These are phyloP conservation scores for Talaromyces funiculosus DNA, from an alignment of 2,329 filamentous ascomycete species.

Conservation along the genomic window DNA sequence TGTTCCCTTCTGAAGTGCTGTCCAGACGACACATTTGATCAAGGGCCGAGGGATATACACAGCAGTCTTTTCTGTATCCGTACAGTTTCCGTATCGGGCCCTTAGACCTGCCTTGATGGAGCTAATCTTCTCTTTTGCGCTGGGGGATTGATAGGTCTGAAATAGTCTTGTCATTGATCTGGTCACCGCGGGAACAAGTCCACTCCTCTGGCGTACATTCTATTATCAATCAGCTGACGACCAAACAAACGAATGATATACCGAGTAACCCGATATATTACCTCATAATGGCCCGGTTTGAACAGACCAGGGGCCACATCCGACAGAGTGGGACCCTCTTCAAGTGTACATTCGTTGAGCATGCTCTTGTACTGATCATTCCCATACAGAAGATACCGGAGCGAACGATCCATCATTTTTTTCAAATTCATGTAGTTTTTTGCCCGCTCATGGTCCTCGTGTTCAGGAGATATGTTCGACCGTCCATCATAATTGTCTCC, in stretches of 20 bases:
- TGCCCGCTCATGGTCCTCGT: too few relatives aligned
- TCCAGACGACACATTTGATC: constrained; percentile 30
- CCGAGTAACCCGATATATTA: constrained; percentile 11
- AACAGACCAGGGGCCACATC: constrained; percentile 6
- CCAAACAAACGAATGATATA: not conserved
- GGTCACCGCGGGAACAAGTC: constrained; percentile 29
- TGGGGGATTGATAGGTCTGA: constrained; percentile 17
- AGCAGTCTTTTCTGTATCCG: not conserved
- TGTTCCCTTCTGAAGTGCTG: constrained; percentile 25
- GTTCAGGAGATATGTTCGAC: not conserved
- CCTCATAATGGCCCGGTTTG: constrained; percentile 24
- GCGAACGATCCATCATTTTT: not conserved
- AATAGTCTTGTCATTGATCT: constrained; percentile 32
- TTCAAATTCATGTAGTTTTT: not conserved
- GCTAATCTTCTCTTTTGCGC: constrained; percentile 16
- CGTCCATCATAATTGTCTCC: not conserved
- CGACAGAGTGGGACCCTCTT: not conserved
- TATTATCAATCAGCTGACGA: constrained; percentile 15
- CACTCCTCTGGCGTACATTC: constrained; percentile 32
- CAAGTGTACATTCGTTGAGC: not conserved
- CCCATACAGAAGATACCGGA: not conserved
- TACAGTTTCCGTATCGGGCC: not conserved
- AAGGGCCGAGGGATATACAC: constrained; percentile 14
- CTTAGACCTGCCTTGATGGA: constrained; percentile 6
- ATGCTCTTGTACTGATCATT: not conserved